phyloP scores from a whole-genome alignment of 2,329 filamentous ascomycete species.

The Pseudogymnoascus sp. region DNA sequence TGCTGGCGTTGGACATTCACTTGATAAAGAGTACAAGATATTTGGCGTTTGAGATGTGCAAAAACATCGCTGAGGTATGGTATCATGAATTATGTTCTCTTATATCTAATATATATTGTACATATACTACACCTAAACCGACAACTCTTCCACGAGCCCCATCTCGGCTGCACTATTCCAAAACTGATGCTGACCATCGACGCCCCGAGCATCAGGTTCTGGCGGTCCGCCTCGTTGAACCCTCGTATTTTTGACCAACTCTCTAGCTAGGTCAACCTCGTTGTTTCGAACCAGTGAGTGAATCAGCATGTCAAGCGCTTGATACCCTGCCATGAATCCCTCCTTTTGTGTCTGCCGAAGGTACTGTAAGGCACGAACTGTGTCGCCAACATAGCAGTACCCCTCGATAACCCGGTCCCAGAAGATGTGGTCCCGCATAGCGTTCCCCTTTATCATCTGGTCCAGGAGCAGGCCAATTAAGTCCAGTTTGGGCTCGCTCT shows the following conservation, averaged over 20 bases:
- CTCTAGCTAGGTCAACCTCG: conserved; percentile 26
- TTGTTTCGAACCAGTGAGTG: conserved; percentile 23
- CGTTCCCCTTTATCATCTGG: conserved; percentile 31
- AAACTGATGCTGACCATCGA: conserved; percentile 24
- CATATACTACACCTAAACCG: conserved; percentile 7
- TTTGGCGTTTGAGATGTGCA: not conserved
- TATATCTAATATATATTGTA: not conserved
- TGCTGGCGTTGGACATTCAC: not conserved
- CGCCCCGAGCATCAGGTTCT: conserved; percentile 16
- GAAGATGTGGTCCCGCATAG: conserved; percentile 46
- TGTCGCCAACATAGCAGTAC: conserved; percentile 49
- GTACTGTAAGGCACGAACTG: conserved; percentile 40
- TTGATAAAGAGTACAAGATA: conserved; percentile 2
- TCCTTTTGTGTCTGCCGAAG: conserved; percentile 37
- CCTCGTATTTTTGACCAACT: conserved; percentile 24
- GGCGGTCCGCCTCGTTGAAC: conserved; percentile 20
- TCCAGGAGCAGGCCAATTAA: conserved; percentile 54
- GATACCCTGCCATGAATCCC: conserved; percentile 21
- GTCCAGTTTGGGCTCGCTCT: conserved; percentile 48
- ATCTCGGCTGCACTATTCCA: conserved; percentile 24
- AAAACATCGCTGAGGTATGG: not conserved
- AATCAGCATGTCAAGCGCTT: conserved; percentile 23
- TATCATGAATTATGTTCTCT: conserved; percentile 9
- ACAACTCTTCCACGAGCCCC: conserved; percentile 15
- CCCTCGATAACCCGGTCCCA: conserved; percentile 65